Conservation (phyloP, 2,329 filamentous ascomycete species). For the Colletotrichum lindemuthianum region DNA sequence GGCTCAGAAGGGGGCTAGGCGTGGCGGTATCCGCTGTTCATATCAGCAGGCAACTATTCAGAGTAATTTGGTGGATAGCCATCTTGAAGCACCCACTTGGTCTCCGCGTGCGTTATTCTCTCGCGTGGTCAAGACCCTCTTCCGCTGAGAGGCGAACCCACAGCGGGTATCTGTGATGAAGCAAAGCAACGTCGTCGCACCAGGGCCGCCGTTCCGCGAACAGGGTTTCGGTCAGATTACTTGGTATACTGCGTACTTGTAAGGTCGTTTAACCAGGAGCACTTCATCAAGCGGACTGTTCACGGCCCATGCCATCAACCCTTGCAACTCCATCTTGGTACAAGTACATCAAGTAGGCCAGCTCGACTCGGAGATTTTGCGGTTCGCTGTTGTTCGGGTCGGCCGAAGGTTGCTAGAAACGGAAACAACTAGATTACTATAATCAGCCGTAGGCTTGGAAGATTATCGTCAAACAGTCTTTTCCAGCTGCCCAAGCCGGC, state of each 20-base stretch:
- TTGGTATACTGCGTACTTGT: background rate
- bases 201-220: conserved; percentile 11
- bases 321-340: conserved; percentile 1
- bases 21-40: too few relatives aligned
- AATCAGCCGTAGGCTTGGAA: conserved; percentile 7
- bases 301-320: conserved; percentile 6
- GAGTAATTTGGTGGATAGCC: conserved; percentile 15
- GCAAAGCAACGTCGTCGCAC: conserved; percentile 3
- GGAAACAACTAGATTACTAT: conserved; percentile 13
- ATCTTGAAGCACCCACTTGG: conserved; percentile 17
- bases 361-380: conserved; percentile 28
- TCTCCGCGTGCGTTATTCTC: conserved; percentile 13
- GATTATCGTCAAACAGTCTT: background rate
- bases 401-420: conserved; percentile 17
- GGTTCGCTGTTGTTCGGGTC: conserved; percentile 9
- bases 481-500: too few relatives aligned
- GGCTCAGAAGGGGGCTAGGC: conserved; percentile 10
- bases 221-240: conserved; percentile 22
- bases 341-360: conserved; percentile 10
- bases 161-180: conserved; percentile 17
- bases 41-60: too few relatives aligned
- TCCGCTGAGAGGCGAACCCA: conserved; percentile 2
- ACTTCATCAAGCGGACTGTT: conserved; percentile 7
- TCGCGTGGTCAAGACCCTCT: conserved; percentile 2
- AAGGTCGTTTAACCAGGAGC: background rate